Percentiles rank a stretch among this genome's conserved stretches.
phyloP scores from a whole-genome alignment of 495 filamentous ascomycete genomes.

The Aspergillus olivimuriae region DNA sequence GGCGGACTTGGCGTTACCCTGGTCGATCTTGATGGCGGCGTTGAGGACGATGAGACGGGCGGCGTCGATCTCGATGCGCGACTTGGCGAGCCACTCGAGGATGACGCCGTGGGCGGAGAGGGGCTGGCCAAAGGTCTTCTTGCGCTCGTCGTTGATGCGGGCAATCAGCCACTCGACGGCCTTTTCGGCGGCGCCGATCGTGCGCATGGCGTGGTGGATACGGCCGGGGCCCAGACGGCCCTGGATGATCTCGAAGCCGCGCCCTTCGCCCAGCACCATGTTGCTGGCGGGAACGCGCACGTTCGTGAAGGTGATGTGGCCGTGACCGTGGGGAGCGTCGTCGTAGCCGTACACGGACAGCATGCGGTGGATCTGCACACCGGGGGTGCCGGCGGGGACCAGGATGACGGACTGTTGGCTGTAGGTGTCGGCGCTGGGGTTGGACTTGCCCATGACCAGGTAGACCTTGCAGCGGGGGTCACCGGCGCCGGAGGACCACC shows the following conservation, averaged over 20 bases:
- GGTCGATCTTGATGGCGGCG: constrained; percentile 84
- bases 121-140: constrained; percentile 76
- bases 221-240: constrained; percentile 85
- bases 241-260: constrained; percentile 96
- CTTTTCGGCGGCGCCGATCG: constrained; percentile 77
- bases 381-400: constrained; percentile 67
- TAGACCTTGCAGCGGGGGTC: constrained; percentile 87
- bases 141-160: constrained; percentile 80
- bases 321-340: constrained; percentile 90
- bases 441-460: constrained; percentile 85
- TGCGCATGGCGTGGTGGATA: constrained; percentile 92
- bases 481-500: constrained; percentile 91
- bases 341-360: constrained; percentile 89
- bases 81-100: constrained; percentile 87
- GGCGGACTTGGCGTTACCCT: constrained; percentile 69
- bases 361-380: constrained; percentile 80
- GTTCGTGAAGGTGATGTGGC: constrained; percentile 78
- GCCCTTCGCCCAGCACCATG: constrained; percentile 81
- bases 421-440: constrained; percentile 67
- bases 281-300: constrained; percentile 73
- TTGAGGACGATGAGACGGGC: constrained; percentile 82
- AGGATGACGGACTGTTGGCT: constrained; percentile 85
- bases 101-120: constrained; percentile 83
- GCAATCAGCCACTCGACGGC: constrained; percentile 86
- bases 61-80: constrained; percentile 83